phyloP scores from a whole-genome alignment of 768 basidiomycete genomes.

The Russula olivacea region DNA sequence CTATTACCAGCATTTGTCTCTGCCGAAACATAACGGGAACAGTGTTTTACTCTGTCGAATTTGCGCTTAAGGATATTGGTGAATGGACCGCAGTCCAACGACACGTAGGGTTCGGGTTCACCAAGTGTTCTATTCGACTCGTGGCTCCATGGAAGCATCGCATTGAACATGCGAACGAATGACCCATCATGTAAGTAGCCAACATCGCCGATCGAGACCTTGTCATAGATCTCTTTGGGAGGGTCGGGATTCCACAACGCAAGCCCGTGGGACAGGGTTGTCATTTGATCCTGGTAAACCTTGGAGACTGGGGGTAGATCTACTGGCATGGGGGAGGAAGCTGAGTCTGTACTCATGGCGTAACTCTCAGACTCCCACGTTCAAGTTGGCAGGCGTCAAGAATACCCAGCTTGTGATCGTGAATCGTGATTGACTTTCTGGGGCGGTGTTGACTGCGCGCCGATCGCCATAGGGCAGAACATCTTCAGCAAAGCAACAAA shows the following conservation, averaged over 20 bases:
- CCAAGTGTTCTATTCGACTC: not conserved
- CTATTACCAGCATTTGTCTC: not conserved
- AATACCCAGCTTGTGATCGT: no score
- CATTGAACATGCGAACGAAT: slow-evolving; percentile 24
- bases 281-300: slow-evolving; percentile 16
- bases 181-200: slow-evolving; percentile 19
- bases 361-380: no score
- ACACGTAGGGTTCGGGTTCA: not conserved
- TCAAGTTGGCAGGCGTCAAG: no score
- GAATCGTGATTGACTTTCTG: no score
- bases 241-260: slow-evolving; percentile 24
- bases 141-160: not conserved
- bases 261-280: slow-evolving; percentile 7
- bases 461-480: no score
- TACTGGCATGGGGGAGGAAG: not conserved
- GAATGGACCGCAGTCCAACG: not conserved
- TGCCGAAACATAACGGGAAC: not conserved
- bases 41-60: not conserved
- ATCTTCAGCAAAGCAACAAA: no score
- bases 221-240: slow-evolving; percentile 8
- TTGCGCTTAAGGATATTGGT: no score
- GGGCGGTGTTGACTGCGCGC: no score
- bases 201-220: slow-evolving; percentile 24
- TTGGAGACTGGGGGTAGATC: not conserved
- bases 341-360: not conserved